phyloP scores from a whole-genome alignment of 495 filamentous ascomycete genomes.

The Daldinia childiae region DNA sequence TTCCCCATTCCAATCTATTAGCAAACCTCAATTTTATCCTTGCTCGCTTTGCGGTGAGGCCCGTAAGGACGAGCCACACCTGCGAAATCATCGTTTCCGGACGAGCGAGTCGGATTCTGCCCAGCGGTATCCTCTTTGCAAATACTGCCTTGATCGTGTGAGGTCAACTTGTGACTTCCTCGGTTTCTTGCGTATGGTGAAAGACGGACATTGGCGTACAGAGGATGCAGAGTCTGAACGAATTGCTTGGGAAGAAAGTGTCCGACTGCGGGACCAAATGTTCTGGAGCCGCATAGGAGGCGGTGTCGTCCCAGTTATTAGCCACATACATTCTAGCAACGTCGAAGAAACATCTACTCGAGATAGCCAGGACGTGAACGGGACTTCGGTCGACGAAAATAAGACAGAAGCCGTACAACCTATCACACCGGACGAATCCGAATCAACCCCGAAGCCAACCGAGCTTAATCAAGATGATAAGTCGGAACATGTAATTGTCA shows the following conservation, averaged over 20 bases:
- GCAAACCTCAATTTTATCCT: slow-evolving; percentile 69
- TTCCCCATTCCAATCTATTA: slow-evolving; percentile 56
- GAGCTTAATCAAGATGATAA: slow-evolving; percentile 21
- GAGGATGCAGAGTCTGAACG: slow-evolving; percentile 80
- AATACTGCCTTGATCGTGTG: slow-evolving; percentile 84
- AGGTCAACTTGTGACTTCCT: slow-evolving; percentile 91
- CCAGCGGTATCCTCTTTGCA: slow-evolving; percentile 88
- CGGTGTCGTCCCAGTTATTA: slow-evolving; percentile 78
- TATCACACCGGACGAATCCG: slow-evolving; percentile 16
- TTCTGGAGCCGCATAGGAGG: slow-evolving; percentile 94
- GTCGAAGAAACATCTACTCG: slow-evolving; percentile 34
- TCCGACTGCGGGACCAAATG: slow-evolving; percentile 88
- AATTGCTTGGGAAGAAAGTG: slow-evolving; percentile 92
- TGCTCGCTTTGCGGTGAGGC: slow-evolving; percentile 91
- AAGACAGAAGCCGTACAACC: slow-evolving; percentile 12
- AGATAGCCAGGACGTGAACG: slow-evolving; percentile 30
- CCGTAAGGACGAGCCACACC: slow-evolving; percentile 71
- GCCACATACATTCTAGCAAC: slow-evolving; percentile 37
- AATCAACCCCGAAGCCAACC: slow-evolving; percentile 16
- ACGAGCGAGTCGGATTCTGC: slow-evolving; percentile 85
- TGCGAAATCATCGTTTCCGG: slow-evolving; percentile 87
- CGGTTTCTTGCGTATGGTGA: slow-evolving; percentile 86
- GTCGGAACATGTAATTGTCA: slow-evolving; percentile 5
- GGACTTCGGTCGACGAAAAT: slow-evolving; percentile 5
- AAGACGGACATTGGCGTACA: slow-evolving; percentile 86